Conservation (phyloP, 164 flowering plant genomes). For the Cinnamomum chago region DNA sequence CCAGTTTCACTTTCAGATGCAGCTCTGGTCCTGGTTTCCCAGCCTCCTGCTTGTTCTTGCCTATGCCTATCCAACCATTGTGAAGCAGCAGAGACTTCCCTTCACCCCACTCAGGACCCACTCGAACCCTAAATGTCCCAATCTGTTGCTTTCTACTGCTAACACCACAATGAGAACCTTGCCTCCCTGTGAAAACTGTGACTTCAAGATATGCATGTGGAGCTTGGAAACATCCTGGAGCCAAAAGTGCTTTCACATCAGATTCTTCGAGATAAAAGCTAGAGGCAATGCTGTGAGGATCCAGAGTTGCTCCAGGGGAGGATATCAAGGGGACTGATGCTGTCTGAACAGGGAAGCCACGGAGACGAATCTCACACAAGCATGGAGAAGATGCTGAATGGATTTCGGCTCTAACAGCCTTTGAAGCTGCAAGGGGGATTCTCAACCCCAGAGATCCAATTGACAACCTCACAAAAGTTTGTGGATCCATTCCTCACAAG, state of each 20-base stretch:
- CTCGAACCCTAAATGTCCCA: slow-evolving; percentile 68
- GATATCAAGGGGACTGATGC: slow-evolving; percentile 55
- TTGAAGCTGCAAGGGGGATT: slow-evolving; percentile 38
- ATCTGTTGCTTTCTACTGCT: slow-evolving; percentile 66
- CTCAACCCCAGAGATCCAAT: slow-evolving; percentile 72
- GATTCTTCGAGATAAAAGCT: slow-evolving; percentile 86
- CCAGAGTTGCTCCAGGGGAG: slow-evolving; percentile 59
- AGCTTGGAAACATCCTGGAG: slow-evolving; percentile 62
- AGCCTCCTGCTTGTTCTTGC: slow-evolving; percentile 50
- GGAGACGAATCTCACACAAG: slow-evolving; percentile 70
- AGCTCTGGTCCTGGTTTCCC: slow-evolving; percentile 66
- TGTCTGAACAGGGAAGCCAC: slow-evolving; percentile 80
- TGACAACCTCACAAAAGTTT: not conserved
- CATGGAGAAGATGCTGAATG: slow-evolving; percentile 47
- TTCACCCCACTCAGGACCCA: slow-evolving; percentile 83
- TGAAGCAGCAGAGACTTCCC: slow-evolving; percentile 68
- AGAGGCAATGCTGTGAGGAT: slow-evolving; percentile 48
- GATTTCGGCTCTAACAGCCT: slow-evolving; percentile 32
- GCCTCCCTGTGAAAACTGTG: slow-evolving; percentile 52
- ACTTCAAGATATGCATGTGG: slow-evolving; percentile 67
- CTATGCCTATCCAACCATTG: slow-evolving; percentile 79
- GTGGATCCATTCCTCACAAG: slow-evolving; percentile 7
- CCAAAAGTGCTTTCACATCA: slow-evolving; percentile 55
- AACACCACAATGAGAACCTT: slow-evolving; percentile 68
- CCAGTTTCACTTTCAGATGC: slow-evolving; percentile 76